Conservation (phyloP, 805 yeast species). For the Zygoascus bituminiphila region DNA sequence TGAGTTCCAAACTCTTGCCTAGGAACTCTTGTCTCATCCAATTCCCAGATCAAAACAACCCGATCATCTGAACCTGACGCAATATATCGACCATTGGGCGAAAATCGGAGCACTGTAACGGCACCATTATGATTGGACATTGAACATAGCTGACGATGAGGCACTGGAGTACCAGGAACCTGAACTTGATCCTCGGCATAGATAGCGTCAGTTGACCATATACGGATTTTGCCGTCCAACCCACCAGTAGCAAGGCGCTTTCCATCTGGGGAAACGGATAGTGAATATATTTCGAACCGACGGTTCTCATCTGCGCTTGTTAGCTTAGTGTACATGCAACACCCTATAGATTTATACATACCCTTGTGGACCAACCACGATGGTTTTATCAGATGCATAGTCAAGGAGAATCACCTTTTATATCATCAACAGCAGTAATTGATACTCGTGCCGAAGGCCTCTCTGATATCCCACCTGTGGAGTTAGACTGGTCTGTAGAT, state of each 20-base stretch:
- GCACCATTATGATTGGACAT: slow-evolving; percentile 97
- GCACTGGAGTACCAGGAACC: slow-evolving; percentile 10
- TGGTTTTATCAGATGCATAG: slow-evolving; percentile 57
- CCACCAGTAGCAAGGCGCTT: slow-evolving; percentile 89
- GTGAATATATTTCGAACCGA: slow-evolving; percentile 76
- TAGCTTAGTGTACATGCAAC: neutral
- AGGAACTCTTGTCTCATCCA: slow-evolving; percentile 58
- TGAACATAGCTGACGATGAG: slow-evolving; percentile 56
- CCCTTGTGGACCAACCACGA: slow-evolving; percentile 63
- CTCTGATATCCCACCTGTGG: no score
- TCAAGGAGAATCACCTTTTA: no score
- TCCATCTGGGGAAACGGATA: slow-evolving; percentile 76
- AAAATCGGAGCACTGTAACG: slow-evolving; percentile 85
- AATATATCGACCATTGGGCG: slow-evolving; percentile 83
- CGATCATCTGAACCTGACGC: slow-evolving; percentile 96
- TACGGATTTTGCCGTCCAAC: slow-evolving; percentile 76
- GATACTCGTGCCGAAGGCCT: no score
- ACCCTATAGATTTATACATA: slow-evolving; percentile 19
- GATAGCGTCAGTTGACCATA: slow-evolving; percentile 85
- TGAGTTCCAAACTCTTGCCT: slow-evolving; percentile 56
- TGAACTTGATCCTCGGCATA: slow-evolving; percentile 31
- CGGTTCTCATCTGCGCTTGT: slow-evolving; percentile 56
- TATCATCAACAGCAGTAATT: no score
- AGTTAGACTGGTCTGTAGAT: no score
- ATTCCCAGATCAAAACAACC: slow-evolving; percentile 86